phyloP scores from a whole-genome alignment of 176 grass and related monocot species.

The Secale cereale region DNA sequence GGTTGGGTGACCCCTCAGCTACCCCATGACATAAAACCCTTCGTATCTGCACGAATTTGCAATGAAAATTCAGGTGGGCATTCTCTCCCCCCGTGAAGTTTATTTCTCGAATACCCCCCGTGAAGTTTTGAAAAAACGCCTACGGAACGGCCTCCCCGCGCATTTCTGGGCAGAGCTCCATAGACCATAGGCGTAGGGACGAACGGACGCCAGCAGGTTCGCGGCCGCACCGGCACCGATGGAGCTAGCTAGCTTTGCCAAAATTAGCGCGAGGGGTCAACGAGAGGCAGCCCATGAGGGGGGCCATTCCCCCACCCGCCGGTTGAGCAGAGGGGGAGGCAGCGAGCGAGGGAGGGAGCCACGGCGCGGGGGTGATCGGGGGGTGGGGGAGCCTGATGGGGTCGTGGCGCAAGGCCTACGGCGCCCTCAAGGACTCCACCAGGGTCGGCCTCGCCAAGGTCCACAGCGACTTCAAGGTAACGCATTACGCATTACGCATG shows the following conservation, averaged over 20 bases:
- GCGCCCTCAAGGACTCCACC: slow-evolving; percentile 97
- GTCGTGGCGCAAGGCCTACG: slow-evolving; percentile 89
- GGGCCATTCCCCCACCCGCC: slow-evolving; percentile 2
- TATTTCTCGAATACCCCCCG: too few species aligned
- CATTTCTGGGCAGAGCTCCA: too few species aligned
- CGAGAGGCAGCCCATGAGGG: background rate
- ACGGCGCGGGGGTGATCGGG: background rate
- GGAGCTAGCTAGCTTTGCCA: background rate
- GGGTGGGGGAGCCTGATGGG: slow-evolving; percentile 25
- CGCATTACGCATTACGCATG: too few species aligned
- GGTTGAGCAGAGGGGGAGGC: background rate
- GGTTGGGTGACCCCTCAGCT: too few species aligned
- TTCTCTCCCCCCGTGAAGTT: too few species aligned
- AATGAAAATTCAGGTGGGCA: too few species aligned
- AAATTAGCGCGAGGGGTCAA: slow-evolving; percentile 10
- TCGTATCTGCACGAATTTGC: too few species aligned
- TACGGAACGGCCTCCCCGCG: too few species aligned
- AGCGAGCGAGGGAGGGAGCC: background rate
- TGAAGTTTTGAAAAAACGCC: too few species aligned
- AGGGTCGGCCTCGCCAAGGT: slow-evolving; percentile 97
- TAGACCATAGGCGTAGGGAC: background rate
- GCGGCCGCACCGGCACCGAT: background rate
- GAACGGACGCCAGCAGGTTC: background rate
- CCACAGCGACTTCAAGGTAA: slow-evolving; percentile 97
- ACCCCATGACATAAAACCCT: too few species aligned